Evolutionary conservation across 225 moss, liverwort and hornwort genomes (phyloP), one percentile per base, ranked within the genome.

Genomic region (Physcomitrium patens): DNA sequence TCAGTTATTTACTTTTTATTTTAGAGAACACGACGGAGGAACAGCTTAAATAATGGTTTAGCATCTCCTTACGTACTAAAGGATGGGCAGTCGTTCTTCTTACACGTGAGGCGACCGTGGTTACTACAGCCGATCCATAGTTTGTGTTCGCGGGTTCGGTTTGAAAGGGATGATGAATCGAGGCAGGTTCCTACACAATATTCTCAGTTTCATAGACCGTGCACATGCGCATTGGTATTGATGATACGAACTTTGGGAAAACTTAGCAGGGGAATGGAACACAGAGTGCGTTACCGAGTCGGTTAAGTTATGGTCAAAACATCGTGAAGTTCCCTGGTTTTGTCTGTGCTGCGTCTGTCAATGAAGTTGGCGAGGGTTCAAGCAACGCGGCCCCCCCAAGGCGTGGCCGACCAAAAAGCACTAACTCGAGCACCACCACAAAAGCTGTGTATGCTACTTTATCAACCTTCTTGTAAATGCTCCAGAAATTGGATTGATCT

Each of bases 381-480:
- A 79, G 20, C 69, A 75, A 65, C 75, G 69, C 60, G 13, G 55
- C 52, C 20, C 49, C 58, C 18, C 69, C 71, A 63, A 61, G 77
- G 52, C 72, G 67, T 52, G 78, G 76, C n/a, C 82, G 62, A 28
- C 73, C 78, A 6, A 76, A 70, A 72, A 73, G 65, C 60, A 67
- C 70, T 51, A 13, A 70, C 57, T 71, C 78, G 60, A 79, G 73
- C 70, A 79, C 27, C 57, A 61, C 51, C 53, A 80, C 85, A 5
- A 78, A 77, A 20, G 79, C 83, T 19, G 68, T 73, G 85, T 85
- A 80, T 57, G 76, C 71, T 54, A 20, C 10, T 22, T 20, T 18
- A 17, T 50, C 27, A 12, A 6, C 15, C 37, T 16, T 64, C 37
- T 58, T 54, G 7, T 4, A 37, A 37, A 37, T 37, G 31, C 31